Base-by-base conservation (phyloP, 2,329 filamentous ascomycete genomes). In the Monosporascus sp. region DNA sequence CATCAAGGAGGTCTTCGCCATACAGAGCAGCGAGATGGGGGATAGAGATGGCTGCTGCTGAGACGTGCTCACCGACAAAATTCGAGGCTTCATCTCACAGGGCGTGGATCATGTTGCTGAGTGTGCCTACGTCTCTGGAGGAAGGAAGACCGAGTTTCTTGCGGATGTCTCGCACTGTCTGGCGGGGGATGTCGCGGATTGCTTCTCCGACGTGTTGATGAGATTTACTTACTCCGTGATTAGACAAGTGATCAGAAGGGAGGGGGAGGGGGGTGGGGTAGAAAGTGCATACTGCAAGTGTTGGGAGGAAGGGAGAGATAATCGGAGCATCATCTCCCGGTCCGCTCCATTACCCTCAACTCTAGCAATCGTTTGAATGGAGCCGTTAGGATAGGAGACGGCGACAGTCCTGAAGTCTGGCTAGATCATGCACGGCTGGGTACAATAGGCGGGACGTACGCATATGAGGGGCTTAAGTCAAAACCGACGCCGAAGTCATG, bases 311-410 rank as follows among this genome's bases (percentile, higher is more conserved):
- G 45, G 37, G 47, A 58, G 55, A 44, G 55, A 56, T 37, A 58
- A 47, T 49, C 54, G 46, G 25, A 52, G 27, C 56, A 58, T 58
- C 54, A 54, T 56, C 52, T 56, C 56, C 24, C 52, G 49, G 22
- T 58, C 56, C 37, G 51, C 49, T 47, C 8, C 37, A 51, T 56
- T 37, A 20, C 56, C 56, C 17, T 58, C 49, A 18, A 58, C 39
- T 41, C 56, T 51, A 18, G 54, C 49, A 49, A 58, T 58, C 17
- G 46, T 20, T 11, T 51, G 49, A 39, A 54, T 49, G 3, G 54
- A 56, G n/a, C 56, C 54, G 31, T 58, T 54, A 9, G 56, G 51
- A 41, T 58, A 56, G 15, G 56, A 56, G 38, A 58, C 51, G 38
- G 56, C 56, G 11, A 51, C 54, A 39, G 56, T 58, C 17, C 54